Percentiles rank a stretch among this genome's conserved stretches.
phyloP scores from a whole-genome alignment of 176 grass and related monocot species.

The Avena atlantica region DNA sequence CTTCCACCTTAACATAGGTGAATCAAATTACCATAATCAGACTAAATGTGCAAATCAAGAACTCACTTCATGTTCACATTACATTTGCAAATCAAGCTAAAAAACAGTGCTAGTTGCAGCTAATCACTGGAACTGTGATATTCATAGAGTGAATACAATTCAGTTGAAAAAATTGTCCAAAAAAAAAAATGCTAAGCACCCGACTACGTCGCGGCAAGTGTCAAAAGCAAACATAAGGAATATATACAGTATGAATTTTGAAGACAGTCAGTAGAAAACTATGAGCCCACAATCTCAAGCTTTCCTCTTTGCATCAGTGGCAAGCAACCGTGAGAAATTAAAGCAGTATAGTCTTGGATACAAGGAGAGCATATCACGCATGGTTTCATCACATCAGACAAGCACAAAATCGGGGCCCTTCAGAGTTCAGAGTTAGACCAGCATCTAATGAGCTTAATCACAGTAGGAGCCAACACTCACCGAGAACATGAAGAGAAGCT shows the following conservation, averaged over 20 bases:
- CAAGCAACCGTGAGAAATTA: neutral
- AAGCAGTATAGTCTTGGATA: neutral
- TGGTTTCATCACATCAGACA: constrained; percentile 14
- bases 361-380: neutral
- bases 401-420: constrained; percentile 23
- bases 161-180: neutral
- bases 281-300: neutral
- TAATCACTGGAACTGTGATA: neutral
- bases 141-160: neutral
- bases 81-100: neutral
- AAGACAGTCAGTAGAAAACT: neutral
- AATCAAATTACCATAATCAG: neutral
- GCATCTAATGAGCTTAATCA: constrained; percentile 10
- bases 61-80: neutral
- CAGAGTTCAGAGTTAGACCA: neutral
- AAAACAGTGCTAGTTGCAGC: neutral
- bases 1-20: neutral
- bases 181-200: neutral
- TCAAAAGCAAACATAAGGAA: neutral
- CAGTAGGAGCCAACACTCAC: constrained; percentile 50
- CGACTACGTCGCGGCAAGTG: neutral
- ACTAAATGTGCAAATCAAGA: neutral
- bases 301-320: neutral
- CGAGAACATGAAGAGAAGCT: constrained; percentile 90
- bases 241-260: neutral